Conservation (phyloP, 2,329 filamentous ascomycete genomes). For the Fusarium praegraminearum region DNA sequence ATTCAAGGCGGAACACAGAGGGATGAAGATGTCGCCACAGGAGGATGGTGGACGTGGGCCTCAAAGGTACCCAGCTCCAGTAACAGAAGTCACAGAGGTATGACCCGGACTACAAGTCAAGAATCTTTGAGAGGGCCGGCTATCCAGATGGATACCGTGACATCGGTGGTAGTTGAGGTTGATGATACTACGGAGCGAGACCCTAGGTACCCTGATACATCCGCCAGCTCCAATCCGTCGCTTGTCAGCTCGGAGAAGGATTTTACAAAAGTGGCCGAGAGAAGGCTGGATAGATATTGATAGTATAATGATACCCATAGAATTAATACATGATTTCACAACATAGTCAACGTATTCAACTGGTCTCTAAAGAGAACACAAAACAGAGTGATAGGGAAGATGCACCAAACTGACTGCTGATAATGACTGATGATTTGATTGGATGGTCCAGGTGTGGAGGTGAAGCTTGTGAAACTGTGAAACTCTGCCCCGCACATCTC, state of each 20-base stretch:
- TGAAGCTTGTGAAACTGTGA: background rate
- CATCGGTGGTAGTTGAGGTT: conserved; percentile 57
- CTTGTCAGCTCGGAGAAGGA: conserved; percentile 48
- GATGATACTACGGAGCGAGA: conserved; percentile 48
- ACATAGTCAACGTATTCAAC: too few relatives aligned
- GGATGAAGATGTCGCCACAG: conserved; percentile 26
- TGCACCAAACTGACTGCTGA: background rate
- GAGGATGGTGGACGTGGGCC: conserved; percentile 50
- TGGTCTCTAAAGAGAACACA: too few relatives aligned
- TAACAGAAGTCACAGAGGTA: conserved; percentile 24
- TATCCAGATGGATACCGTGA: conserved; percentile 60
- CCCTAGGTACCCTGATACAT: conserved; percentile 43
- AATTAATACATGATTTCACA: background rate
- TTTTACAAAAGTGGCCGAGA: conserved; percentile 18
- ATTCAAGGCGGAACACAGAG: conserved; percentile 49
- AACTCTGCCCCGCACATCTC: background rate
- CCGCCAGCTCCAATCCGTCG: conserved; percentile 44
- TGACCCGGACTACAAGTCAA: conserved; percentile 47
- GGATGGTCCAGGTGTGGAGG: background rate
- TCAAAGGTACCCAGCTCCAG: conserved; percentile 11
- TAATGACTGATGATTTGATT: background rate
- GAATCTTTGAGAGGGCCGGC: conserved; percentile 53
- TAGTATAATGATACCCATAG: background rate
- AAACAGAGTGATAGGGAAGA: too few relatives aligned
- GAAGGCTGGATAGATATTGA: conserved; percentile 16